Percentiles rank a stretch among this genome's conserved stretches.
These are phyloP conservation scores for Tilletiopsis washingtonensis DNA, from an alignment of 1,284 basidiomycete species.

Conservation along the genomic window DNA sequence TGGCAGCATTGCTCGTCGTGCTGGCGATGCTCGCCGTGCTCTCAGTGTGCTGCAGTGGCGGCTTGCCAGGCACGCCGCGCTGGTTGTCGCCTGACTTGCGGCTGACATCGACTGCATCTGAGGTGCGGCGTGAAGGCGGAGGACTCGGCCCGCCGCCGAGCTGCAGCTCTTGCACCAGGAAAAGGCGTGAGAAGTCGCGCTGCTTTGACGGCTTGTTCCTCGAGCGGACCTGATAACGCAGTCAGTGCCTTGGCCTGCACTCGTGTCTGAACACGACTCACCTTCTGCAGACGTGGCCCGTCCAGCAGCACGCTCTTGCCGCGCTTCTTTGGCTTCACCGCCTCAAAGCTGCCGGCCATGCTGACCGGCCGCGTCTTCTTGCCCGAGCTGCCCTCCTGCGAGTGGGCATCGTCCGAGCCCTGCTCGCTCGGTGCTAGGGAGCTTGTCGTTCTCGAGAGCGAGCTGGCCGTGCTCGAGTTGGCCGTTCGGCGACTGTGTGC, in stretches of 20 bases:
- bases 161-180: slow-evolving; percentile 44
- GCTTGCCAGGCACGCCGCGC: slow-evolving; percentile 4
- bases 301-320: neutral
- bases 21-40: slow-evolving; percentile 6
- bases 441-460: no score
- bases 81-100: slow-evolving; percentile 4
- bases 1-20: slow-evolving; percentile 1
- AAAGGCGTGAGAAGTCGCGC: slow-evolving; percentile 31
- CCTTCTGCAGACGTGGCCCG: neutral
- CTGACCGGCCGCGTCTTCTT: neutral
- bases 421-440: no score
- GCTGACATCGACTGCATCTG: slow-evolving; percentile 1
- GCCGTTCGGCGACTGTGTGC: no score
- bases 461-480: neutral
- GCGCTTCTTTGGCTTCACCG: neutral
- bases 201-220: slow-evolving; percentile 20
- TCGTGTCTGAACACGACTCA: neutral
- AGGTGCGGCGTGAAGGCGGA: neutral
- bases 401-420: neutral
- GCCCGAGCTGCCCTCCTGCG: no score
- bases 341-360: neutral
- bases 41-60: slow-evolving; percentile 6
- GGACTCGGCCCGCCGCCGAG: neutral
- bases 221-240: slow-evolving; percentile 9
- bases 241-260: neutral